Conservation (phyloP, 371 early-diverging fungal genomes). For the Mortierella sp. region DNA sequence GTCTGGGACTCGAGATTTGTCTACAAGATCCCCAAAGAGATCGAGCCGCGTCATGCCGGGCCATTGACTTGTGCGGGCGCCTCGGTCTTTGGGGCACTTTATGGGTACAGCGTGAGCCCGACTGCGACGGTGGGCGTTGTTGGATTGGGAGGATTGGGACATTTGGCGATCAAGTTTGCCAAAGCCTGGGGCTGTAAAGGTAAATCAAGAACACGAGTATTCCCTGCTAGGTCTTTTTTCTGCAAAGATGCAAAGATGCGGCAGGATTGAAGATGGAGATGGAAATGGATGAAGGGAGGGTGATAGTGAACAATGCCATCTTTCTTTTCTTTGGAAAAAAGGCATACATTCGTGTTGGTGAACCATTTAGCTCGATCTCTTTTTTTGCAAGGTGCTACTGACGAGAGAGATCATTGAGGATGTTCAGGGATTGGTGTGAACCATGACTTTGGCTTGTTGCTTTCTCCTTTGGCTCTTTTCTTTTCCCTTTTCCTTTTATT, state of each 20-base stretch:
- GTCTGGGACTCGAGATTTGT: constrained; percentile 65
- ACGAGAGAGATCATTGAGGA: neutral
- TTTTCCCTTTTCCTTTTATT: neutral
- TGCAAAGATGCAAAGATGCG: constrained; percentile 5
- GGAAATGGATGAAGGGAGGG: neutral
- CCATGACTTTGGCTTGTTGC: neutral
- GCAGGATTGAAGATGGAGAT: neutral
- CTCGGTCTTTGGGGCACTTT: constrained; percentile 71
- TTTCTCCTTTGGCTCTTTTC: neutral
- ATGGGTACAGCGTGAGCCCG: constrained; percentile 60
- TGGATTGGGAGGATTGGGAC: constrained; percentile 82
- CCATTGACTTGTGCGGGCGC: constrained; percentile 78
- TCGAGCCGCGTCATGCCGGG: constrained; percentile 67
- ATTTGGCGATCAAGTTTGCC: constrained; percentile 78
- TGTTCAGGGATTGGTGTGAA: neutral
- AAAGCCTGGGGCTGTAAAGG: constrained; percentile 70
- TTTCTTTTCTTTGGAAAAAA: neutral
- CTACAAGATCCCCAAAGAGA: constrained; percentile 66
- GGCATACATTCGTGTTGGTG: neutral
- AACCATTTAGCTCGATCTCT: neutral
- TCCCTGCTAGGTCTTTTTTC: constrained; percentile 30
- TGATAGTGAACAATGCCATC: too few species aligned
- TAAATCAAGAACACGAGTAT: constrained; percentile 39
- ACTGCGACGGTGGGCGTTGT: constrained; percentile 72
- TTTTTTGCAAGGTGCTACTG: neutral